phyloP scores from a whole-genome alignment of 2,329 filamentous ascomycete genomes.

The Trichoderma simmonsii region DNA sequence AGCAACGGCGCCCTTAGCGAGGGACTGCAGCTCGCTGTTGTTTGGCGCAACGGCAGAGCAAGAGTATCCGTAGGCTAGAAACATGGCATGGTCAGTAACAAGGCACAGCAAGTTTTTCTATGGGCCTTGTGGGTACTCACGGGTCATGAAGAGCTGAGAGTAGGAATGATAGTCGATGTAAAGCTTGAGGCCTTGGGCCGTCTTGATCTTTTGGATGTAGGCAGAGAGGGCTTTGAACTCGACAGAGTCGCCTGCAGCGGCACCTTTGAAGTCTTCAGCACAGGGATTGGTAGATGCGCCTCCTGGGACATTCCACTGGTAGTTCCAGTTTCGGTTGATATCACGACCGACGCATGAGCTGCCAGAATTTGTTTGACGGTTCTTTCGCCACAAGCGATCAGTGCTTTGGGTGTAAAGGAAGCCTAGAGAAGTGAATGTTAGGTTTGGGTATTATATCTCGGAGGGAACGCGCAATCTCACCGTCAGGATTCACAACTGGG shows the following conservation, averaged over 20 bases:
- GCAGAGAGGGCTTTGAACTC: slow-evolving; percentile 49
- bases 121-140: slow-evolving; percentile 50
- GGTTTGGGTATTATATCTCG: not conserved
- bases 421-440: slow-evolving; percentile 34
- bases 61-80: slow-evolving; percentile 57
- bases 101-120: not conserved
- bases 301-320: slow-evolving; percentile 48
- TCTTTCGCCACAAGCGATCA: slow-evolving; percentile 62
- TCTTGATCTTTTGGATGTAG: slow-evolving; percentile 33
- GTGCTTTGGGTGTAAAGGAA: slow-evolving; percentile 57
- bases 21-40: slow-evolving; percentile 44
- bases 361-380: slow-evolving; percentile 42
- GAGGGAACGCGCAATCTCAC: slow-evolving; percentile 30
- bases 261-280: slow-evolving; percentile 47
- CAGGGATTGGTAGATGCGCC: slow-evolving; percentile 53
- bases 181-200: slow-evolving; percentile 50
- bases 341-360: slow-evolving; percentile 50
- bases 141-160: slow-evolving; percentile 58
- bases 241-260: slow-evolving; percentile 43
- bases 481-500: slow-evolving; percentile 61
- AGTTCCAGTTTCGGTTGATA: slow-evolving; percentile 60
- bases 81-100: slow-evolving; percentile 38
- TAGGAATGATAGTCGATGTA: slow-evolving; percentile 67
- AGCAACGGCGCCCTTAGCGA: slow-evolving; percentile 47
- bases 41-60: slow-evolving; percentile 48